phyloP scores from a whole-genome alignment of 2,329 filamentous ascomycete species.

The Clathrospora elynae region DNA sequence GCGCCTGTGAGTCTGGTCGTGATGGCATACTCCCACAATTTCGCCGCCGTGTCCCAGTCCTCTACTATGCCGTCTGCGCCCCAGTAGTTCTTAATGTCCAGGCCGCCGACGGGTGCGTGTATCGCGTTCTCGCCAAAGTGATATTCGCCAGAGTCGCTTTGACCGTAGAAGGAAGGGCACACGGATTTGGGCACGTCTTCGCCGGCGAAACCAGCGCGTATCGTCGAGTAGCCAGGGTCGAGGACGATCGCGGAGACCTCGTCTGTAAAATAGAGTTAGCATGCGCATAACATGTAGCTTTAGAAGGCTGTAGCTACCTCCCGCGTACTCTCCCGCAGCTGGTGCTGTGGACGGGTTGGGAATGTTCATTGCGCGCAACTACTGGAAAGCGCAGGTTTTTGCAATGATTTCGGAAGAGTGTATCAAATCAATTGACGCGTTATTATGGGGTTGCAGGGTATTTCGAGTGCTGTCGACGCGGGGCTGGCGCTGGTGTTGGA shows the following conservation, averaged over 20 bases:
- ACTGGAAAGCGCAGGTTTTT: conserved; percentile 18
- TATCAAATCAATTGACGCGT: conserved; percentile 35
- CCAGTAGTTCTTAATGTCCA: conserved; percentile 93
- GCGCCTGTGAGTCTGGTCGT: conserved; percentile 84
- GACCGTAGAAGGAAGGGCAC: conserved; percentile 85
- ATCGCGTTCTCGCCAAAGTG: conserved; percentile 92
- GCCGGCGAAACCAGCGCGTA: conserved; percentile 93
- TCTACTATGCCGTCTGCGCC: conserved; percentile 86
- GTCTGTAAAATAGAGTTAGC: conserved; percentile 61
- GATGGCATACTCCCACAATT: conserved; percentile 91
- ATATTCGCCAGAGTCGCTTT: conserved; percentile 56
- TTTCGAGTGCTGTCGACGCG: conserved; percentile 17
- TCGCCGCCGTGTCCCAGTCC: conserved; percentile 91
- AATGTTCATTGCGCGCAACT: conserved; percentile 42
- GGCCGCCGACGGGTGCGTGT: conserved; percentile 71
- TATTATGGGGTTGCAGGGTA: conserved; percentile 4
- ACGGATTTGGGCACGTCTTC: conserved; percentile 97
- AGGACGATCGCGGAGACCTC: conserved; percentile 97
- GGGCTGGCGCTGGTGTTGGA: conserved; percentile 33
- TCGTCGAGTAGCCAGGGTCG: conserved; percentile 89
- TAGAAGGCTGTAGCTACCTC: conserved; percentile 40
- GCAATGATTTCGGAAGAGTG: neutral
- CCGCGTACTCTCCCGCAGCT: conserved; percentile 53
- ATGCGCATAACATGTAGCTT: conserved; percentile 9
- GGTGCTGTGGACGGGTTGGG: conserved; percentile 48